Percentiles rank a stretch among this genome's conserved stretches.
These are phyloP conservation scores for Pterocarpus macrocarpus DNA, from an alignment of 306 rosid species.

Conservation along the genomic window DNA sequence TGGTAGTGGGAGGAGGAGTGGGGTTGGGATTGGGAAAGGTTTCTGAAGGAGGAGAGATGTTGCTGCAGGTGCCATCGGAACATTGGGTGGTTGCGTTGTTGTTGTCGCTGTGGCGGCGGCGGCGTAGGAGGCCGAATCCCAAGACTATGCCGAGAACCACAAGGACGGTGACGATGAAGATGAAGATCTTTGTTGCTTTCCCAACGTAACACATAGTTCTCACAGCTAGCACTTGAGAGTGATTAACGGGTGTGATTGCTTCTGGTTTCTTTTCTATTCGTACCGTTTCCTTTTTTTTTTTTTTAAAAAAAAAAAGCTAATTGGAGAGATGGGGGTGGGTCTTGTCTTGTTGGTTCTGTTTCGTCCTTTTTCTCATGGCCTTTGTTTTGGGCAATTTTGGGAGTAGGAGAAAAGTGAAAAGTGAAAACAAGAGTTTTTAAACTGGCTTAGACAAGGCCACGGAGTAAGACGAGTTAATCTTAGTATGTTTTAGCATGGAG, in stretches of 20 bases:
- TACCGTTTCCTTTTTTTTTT: neutral
- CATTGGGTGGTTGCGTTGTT: constrained; percentile 49
- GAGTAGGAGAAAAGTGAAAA: no score
- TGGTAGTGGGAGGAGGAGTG: neutral
- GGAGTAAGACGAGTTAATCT: no score
- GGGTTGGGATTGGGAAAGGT: neutral
- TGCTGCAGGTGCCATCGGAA: constrained; percentile 59
- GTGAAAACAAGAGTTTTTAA: no score
- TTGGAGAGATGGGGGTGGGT: no score
- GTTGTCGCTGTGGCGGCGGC: constrained; percentile 47
- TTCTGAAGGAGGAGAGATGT: constrained; percentile 35
- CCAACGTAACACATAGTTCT: constrained; percentile 73
- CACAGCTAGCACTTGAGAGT: neutral
- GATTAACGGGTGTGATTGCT: neutral
- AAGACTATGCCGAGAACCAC: constrained; percentile 68
- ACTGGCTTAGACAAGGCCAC: no score
- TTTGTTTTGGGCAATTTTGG: no score
- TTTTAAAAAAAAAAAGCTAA: no score
- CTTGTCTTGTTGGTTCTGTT: no score
- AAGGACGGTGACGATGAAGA: constrained; percentile 69
- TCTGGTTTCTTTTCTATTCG: neutral
- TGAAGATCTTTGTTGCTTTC: constrained; percentile 91
- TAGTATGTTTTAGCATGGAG: no score
- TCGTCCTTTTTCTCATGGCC: no score
- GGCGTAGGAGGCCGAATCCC: constrained; percentile 68